Conservation (phyloP, 1,284 basidiomycete species). For the Leucoagaricus sp. region DNA sequence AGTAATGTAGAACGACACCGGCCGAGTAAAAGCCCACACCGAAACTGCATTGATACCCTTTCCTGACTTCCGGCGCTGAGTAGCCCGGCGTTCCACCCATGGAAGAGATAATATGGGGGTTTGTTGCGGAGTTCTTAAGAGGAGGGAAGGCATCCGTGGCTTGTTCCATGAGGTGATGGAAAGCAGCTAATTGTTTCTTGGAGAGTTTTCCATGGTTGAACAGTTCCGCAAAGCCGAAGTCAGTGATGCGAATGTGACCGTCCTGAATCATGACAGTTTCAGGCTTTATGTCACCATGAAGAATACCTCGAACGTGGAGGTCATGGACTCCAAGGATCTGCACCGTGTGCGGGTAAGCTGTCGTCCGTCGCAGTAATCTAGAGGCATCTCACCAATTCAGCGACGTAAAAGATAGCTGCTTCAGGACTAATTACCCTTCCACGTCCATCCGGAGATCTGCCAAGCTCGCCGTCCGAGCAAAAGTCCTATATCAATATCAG, state of each 20-base stretch:
- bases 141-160: background rate
- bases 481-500: no score
- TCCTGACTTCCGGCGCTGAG: background rate
- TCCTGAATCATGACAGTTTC: constrained; percentile 3
- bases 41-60: background rate
- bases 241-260: background rate
- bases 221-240: constrained; percentile 3
- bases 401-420: background rate
- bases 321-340: background rate
- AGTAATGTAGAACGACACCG: background rate
- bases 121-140: background rate
- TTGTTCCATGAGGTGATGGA: background rate
- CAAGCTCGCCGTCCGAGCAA: no score
- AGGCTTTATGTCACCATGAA: constrained; percentile 11
- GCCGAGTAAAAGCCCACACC: background rate
- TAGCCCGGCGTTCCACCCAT: background rate
- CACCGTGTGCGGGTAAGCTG: background rate
- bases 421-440: no score
- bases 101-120: background rate
- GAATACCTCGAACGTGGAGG: constrained; percentile 7
- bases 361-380: background rate
- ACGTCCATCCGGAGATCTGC: no score
- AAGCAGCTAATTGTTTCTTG: background rate
- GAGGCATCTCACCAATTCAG: background rate
- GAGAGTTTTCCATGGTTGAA: background rate